Conservation (phyloP, 2,329 filamentous ascomycete species). For the Nannizziopsis barbatae region DNA sequence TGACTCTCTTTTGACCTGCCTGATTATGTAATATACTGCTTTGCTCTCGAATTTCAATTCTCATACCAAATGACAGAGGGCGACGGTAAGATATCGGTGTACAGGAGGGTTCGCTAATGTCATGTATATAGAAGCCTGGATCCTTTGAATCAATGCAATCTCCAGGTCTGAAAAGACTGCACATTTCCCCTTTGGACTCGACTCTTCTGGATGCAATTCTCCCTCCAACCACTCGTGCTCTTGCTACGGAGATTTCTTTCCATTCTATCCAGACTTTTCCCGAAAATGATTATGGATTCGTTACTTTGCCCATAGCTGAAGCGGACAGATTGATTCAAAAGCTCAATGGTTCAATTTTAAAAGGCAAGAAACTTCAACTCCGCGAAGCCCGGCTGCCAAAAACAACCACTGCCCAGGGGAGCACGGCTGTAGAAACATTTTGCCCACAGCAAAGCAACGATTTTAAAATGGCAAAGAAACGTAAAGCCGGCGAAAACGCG, state of each 20-base stretch:
- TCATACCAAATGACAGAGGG: no score
- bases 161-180: slow-evolving; percentile 47
- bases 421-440: slow-evolving; percentile 20
- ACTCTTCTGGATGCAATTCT: slow-evolving; percentile 63
- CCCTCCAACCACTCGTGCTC: slow-evolving; percentile 52
- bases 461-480: slow-evolving; percentile 40
- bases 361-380: slow-evolving; percentile 72
- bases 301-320: slow-evolving; percentile 68
- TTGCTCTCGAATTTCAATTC: no score
- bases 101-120: no score
- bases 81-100: no score
- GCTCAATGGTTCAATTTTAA: slow-evolving; percentile 74
- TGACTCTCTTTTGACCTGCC: background rate
- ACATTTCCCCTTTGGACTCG: slow-evolving; percentile 77
- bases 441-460: slow-evolving; percentile 27
- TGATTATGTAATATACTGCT: background rate
- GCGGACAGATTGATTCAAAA: slow-evolving; percentile 88
- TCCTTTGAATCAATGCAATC: slow-evolving; percentile 22
- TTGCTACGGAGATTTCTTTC: slow-evolving; percentile 73
- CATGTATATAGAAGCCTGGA: no score
- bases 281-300: slow-evolving; percentile 79
- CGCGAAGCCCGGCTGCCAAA: slow-evolving; percentile 57
- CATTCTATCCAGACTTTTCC: slow-evolving; percentile 78
- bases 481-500: slow-evolving; percentile 43
- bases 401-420: slow-evolving; percentile 16